Evolutionary conservation across 345 rosid species (phyloP).

Genomic region (Aegle marmelos): DNA sequence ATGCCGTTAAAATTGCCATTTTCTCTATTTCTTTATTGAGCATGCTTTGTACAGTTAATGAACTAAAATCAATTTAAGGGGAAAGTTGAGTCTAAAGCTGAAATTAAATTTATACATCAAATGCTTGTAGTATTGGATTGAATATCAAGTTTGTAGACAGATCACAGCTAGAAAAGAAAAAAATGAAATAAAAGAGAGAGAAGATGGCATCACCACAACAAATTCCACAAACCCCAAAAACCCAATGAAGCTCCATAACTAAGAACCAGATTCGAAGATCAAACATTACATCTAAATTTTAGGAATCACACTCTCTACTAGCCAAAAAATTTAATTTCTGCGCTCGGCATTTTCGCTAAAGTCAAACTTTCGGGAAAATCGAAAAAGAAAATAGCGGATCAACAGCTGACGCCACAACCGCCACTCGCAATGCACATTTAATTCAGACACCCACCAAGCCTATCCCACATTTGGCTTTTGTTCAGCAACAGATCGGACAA

Average conservation of each 20-base stretch:
- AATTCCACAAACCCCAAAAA: slow-evolving; percentile 6
- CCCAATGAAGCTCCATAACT: not conserved
- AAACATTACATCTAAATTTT: not conserved
- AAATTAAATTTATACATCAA: not conserved
- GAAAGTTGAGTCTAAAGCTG: not conserved
- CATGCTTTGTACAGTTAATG: not conserved
- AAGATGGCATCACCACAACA: slow-evolving; percentile 3
- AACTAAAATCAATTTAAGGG: not conserved
- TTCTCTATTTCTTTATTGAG: not conserved
- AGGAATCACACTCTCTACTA: not conserved
- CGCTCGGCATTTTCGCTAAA: not conserved
- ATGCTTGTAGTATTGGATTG: not conserved
- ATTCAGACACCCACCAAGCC: not conserved
- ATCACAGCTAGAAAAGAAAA: not conserved
- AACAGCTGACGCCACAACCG: not conserved
- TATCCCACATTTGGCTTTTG: slow-evolving; percentile 1
- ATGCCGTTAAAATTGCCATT: not conserved
- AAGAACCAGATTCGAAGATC: not conserved
- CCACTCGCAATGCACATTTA: not conserved
- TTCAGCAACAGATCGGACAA: slow-evolving; percentile 18
- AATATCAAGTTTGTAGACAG: not conserved
- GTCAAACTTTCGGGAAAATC: not conserved
- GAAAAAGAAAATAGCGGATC: not conserved
- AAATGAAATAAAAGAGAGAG: not conserved
- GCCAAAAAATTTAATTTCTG: not conserved